phyloP scores from a whole-genome alignment of 805 yeast species.

The Wickerhamiella azyma region DNA sequence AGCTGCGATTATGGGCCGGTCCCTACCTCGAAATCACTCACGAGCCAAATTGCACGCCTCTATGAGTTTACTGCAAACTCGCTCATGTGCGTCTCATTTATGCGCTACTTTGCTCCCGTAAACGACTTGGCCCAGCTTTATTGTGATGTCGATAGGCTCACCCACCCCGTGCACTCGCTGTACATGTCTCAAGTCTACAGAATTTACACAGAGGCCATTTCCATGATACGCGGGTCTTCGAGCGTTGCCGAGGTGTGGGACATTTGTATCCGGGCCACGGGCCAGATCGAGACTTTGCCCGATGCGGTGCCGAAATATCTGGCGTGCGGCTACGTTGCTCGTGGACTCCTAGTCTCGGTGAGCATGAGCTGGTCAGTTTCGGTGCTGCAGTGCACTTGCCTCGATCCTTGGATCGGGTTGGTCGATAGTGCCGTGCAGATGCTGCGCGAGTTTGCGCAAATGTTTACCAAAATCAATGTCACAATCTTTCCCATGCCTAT shows the following conservation, averaged over 20 bases:
- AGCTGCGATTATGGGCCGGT: not conserved
- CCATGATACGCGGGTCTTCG: not conserved
- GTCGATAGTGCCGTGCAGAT: constrained; percentile 1
- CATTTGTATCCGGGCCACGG: not conserved
- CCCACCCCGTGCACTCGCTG: not conserved
- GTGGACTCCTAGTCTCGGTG: not conserved
- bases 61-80: not conserved
- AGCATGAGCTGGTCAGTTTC: not conserved
- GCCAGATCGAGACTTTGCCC: not conserved
- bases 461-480: constrained; percentile 10
- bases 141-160: not conserved
- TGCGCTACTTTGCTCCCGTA: not conserved
- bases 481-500: constrained; percentile 10
- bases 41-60: not conserved
- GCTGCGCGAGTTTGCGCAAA: constrained; percentile 12
- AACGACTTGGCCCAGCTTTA: not conserved
- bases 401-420: not conserved
- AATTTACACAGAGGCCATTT: not conserved
- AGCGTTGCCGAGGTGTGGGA: not conserved
- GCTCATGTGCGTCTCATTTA: not conserved
- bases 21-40: not conserved
- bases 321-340: not conserved
- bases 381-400: not conserved
- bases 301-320: not conserved
- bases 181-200: not conserved